phyloP scores from a whole-genome alignment of 2,329 filamentous ascomycete species.

The Thermothelomyces thermophilus region DNA sequence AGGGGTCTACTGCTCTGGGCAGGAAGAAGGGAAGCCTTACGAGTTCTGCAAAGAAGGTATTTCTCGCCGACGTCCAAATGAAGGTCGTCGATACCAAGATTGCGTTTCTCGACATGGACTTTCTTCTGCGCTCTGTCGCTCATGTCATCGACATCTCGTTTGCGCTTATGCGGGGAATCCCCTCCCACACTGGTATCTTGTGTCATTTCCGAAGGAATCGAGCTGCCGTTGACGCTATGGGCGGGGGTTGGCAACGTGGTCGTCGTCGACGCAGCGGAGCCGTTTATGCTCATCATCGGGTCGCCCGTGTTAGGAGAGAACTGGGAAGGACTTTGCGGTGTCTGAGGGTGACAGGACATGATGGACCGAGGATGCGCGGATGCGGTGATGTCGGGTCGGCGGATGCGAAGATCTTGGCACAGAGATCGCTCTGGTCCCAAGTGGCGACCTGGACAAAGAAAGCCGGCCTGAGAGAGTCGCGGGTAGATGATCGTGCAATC shows the following conservation, averaged over 20 bases:
- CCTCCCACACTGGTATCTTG: constrained; percentile 43
- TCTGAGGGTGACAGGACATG: constrained; percentile 63
- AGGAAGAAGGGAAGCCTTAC: constrained; percentile 52
- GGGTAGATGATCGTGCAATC: constrained; percentile 1
- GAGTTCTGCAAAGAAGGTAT: constrained; percentile 60
- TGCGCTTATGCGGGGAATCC: constrained; percentile 54
- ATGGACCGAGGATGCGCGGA: constrained; percentile 28
- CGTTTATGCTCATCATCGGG: constrained; percentile 43
- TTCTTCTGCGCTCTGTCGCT: constrained; percentile 56
- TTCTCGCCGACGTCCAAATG: constrained; percentile 61
- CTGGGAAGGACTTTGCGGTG: constrained; percentile 61
- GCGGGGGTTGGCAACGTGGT: constrained; percentile 55
- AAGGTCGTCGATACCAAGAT: constrained; percentile 56
- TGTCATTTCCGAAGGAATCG: constrained; percentile 37
- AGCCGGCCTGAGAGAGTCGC: constrained; percentile 2
- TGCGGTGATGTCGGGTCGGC: constrained; percentile 26
- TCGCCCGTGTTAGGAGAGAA: constrained; percentile 51
- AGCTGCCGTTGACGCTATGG: constrained; percentile 55
- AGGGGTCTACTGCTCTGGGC: constrained; percentile 16
- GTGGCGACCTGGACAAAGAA: constrained; percentile 23
- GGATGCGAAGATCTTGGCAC: constrained; percentile 24
- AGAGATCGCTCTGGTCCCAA: constrained; percentile 10
- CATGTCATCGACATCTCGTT: constrained; percentile 50
- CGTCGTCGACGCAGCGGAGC: constrained; percentile 45
- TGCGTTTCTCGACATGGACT: constrained; percentile 54